Evolutionary conservation across 176 grass and related monocot species (phyloP).

Genomic region (Rhynchospora breviuscula): DNA sequence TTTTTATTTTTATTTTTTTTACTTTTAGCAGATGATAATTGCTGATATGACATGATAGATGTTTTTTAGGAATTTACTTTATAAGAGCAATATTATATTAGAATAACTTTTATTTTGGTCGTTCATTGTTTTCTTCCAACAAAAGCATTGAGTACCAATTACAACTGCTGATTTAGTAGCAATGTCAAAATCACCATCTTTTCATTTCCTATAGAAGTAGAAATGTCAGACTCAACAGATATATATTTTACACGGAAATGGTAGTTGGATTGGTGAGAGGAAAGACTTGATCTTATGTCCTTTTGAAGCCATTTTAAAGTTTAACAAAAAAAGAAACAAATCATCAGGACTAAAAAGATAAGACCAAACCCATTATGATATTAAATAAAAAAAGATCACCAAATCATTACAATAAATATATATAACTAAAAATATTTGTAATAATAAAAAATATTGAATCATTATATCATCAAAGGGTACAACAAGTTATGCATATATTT

Average conservation of each 20-base stretch:
- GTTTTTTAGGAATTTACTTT: background rate
- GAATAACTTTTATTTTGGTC: background rate
- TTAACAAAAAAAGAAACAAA: background rate
- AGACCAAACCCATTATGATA: too few relatives aligned
- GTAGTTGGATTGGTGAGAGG: conserved; percentile 14
- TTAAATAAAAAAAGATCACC: too few relatives aligned
- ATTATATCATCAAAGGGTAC: background rate
- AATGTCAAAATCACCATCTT: conserved; percentile 1
- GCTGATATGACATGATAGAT: background rate
- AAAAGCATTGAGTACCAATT: background rate
- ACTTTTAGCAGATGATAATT: background rate
- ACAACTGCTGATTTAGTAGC: background rate
- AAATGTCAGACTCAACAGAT: conserved; percentile 19
- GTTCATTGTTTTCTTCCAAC: background rate
- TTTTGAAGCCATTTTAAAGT: background rate
- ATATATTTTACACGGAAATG: background rate
- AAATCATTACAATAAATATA: too few relatives aligned
- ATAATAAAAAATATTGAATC: too few relatives aligned
- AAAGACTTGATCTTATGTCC: conserved; percentile 2
- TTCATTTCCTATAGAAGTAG: conserved; percentile 1
- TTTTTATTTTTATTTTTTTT: too few relatives aligned
- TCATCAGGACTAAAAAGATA: background rate
- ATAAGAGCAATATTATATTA: background rate
- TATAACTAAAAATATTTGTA: too few relatives aligned
- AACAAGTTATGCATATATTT: background rate